Percentiles rank a stretch among this genome's conserved stretches.
Evolutionary conservation across 768 basidiomycete genomes (phyloP).

Genomic region (Naganishia friedmannii): DNA sequence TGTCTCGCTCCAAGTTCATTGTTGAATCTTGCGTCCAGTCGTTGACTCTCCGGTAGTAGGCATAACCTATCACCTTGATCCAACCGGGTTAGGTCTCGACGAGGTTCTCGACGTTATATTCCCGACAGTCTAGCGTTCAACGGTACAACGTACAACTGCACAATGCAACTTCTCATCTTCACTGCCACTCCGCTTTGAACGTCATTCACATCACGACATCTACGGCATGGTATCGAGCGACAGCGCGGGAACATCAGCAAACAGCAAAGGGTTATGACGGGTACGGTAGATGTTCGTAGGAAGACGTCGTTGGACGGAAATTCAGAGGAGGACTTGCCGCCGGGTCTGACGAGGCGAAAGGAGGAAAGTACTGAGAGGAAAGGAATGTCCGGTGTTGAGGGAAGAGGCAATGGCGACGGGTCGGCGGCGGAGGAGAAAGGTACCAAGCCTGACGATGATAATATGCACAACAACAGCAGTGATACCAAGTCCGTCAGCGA

Average conservation of each 20-base stretch:
- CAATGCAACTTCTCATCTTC: not conserved
- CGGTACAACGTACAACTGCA: not conserved
- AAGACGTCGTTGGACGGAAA: not conserved
- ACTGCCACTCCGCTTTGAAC: not conserved
- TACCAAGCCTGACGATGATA: not conserved
- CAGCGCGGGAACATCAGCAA: not conserved
- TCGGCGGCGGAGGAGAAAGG: not conserved
- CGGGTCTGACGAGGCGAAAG: not conserved
- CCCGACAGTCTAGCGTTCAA: not conserved
- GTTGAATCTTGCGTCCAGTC: not conserved
- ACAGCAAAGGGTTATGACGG: not conserved
- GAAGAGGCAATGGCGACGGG: not conserved
- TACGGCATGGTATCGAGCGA: not conserved
- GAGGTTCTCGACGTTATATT: not conserved
- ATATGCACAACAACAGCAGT: too few relatives aligned
- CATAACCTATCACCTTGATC: too few relatives aligned
- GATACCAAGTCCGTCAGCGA: not conserved
- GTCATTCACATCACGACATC: not conserved
- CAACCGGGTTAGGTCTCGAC: not conserved
- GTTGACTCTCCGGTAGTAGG: too few relatives aligned
- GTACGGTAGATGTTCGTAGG: not conserved
- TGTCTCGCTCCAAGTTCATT: not conserved
- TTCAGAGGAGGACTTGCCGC: not conserved
- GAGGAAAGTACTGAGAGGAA: not conserved
- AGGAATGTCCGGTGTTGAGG: not conserved